Conservation (phyloP, 192 early-diverging fungal species). For the Coemansia sp. region DNA sequence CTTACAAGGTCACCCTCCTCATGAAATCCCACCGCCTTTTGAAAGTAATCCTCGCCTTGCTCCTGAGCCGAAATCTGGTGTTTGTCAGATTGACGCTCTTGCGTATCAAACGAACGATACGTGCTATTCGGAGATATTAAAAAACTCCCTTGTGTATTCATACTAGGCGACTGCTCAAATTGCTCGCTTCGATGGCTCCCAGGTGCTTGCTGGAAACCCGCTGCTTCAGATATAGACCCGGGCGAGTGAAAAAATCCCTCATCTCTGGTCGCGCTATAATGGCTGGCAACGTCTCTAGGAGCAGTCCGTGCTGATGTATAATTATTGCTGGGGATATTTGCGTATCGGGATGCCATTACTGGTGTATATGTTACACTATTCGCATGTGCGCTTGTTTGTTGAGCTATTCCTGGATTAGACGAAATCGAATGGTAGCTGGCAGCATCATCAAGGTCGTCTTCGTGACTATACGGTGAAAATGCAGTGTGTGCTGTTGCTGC, state of each 20-base stretch:
- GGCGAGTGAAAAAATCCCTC: slow-evolving; percentile 23
- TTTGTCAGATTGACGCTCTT: slow-evolving; percentile 3
- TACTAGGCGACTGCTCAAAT: slow-evolving; percentile 2
- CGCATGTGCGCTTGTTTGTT: slow-evolving; percentile 9
- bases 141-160: not conserved
- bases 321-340: slow-evolving; percentile 30
- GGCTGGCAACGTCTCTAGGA: slow-evolving; percentile 27
- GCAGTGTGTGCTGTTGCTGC: slow-evolving; percentile 15
- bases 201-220: not conserved
- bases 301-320: slow-evolving; percentile 13
- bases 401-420: slow-evolving; percentile 37
- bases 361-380: slow-evolving; percentile 23
- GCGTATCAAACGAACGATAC: slow-evolving; percentile 12
- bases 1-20: slow-evolving; percentile 69
- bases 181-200: slow-evolving; percentile 4
- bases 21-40: slow-evolving; percentile 66
- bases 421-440: slow-evolving; percentile 56
- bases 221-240: slow-evolving; percentile 1
- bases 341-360: slow-evolving; percentile 34
- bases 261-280: slow-evolving; percentile 36
- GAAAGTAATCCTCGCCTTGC: slow-evolving; percentile 62
- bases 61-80: slow-evolving; percentile 32
- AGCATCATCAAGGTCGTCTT: slow-evolving; percentile 56
- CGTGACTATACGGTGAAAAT: slow-evolving; percentile 30
- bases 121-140: not conserved